Evolutionary conservation across 2,329 filamentous ascomycete species (phyloP).

Genomic region (Diaporthe destruens): DNA sequence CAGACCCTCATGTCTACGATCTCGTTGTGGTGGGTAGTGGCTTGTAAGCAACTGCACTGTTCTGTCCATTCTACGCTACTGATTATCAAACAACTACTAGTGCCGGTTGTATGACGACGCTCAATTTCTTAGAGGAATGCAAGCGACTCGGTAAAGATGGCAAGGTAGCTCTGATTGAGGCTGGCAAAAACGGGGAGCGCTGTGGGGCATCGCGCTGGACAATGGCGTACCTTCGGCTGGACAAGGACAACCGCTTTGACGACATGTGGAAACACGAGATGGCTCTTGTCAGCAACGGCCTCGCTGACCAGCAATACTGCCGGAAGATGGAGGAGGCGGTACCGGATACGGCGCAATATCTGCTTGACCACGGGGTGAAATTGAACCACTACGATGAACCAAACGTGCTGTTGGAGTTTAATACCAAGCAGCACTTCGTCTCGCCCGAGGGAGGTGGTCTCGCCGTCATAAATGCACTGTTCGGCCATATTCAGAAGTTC

Average conservation of each 20-base stretch:
- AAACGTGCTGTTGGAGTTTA: slow-evolving; percentile 29
- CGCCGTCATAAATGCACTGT: slow-evolving; percentile 20
- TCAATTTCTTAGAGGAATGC: slow-evolving; percentile 28
- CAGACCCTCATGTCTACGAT: slow-evolving; percentile 1
- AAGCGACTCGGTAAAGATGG: not conserved
- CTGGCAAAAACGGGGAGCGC: slow-evolving; percentile 13
- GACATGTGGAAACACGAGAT: slow-evolving; percentile 34
- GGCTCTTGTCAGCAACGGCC: slow-evolving; percentile 52
- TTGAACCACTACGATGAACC: slow-evolving; percentile 20
- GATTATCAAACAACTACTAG: not conserved
- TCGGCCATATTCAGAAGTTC: slow-evolving; percentile 13
- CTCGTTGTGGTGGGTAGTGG: slow-evolving; percentile 26
- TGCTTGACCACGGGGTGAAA: slow-evolving; percentile 20
- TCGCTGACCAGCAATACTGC: slow-evolving; percentile 56
- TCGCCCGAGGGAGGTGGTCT: slow-evolving; percentile 19
- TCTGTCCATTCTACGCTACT: not conserved
- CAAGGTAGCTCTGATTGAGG: slow-evolving; percentile 20
- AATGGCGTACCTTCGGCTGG: slow-evolving; percentile 25
- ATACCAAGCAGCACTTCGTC: slow-evolving; percentile 32
- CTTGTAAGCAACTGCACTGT: slow-evolving; percentile 4
- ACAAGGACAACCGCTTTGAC: slow-evolving; percentile 22
- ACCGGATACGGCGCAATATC: slow-evolving; percentile 14
- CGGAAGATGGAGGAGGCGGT: slow-evolving; percentile 50
- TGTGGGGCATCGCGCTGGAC: slow-evolving; percentile 34
- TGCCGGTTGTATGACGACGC: slow-evolving; percentile 21